phyloP scores from a whole-genome alignment of 106 monocot species.

The Ottelia alismoides region DNA sequence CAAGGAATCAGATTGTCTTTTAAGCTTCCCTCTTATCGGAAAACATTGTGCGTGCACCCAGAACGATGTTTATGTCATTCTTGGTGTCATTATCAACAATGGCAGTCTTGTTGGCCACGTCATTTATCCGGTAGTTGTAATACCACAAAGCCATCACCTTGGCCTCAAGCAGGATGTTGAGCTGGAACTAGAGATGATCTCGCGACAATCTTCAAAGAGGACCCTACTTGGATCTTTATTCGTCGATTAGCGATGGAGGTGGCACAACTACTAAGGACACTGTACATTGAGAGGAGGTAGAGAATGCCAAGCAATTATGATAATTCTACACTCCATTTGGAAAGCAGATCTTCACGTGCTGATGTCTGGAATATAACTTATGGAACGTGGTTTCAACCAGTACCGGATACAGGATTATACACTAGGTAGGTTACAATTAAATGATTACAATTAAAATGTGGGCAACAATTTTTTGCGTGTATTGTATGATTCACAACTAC shows the following conservation, averaged over 20 bases:
- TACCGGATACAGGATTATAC: too few species aligned
- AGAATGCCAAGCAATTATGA: slow-evolving; percentile 4
- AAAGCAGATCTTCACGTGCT: slow-evolving; percentile 26
- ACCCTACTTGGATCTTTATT: not conserved
- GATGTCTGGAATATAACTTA: too few species aligned
- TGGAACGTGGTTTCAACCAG: too few species aligned
- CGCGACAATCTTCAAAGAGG: slow-evolving; percentile 10
- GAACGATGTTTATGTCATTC: slow-evolving; percentile 15
- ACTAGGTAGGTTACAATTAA: too few species aligned
- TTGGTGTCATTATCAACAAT: slow-evolving; percentile 14
- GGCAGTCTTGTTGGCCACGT: slow-evolving; percentile 11
- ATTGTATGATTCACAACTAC: too few species aligned
- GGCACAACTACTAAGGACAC: slow-evolving; percentile 6
- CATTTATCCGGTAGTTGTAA: slow-evolving; percentile 13
- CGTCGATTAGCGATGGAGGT: slow-evolving; percentile 6
- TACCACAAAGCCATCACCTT: slow-evolving; percentile 16
- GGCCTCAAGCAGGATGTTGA: slow-evolving; percentile 7
- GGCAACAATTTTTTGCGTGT: too few species aligned
- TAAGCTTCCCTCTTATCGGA: slow-evolving; percentile 12
- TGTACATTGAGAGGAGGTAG: slow-evolving; percentile 7
- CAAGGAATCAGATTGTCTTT: slow-evolving; percentile 5
- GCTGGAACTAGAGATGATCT: slow-evolving; percentile 6
- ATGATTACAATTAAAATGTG: too few species aligned
- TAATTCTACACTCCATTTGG: not conserved
- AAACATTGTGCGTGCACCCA: slow-evolving; percentile 10